These are phyloP conservation scores for Oryza meyeriana DNA, from an alignment of 176 grass and related monocot genomes.

Conservation along the genomic window DNA sequence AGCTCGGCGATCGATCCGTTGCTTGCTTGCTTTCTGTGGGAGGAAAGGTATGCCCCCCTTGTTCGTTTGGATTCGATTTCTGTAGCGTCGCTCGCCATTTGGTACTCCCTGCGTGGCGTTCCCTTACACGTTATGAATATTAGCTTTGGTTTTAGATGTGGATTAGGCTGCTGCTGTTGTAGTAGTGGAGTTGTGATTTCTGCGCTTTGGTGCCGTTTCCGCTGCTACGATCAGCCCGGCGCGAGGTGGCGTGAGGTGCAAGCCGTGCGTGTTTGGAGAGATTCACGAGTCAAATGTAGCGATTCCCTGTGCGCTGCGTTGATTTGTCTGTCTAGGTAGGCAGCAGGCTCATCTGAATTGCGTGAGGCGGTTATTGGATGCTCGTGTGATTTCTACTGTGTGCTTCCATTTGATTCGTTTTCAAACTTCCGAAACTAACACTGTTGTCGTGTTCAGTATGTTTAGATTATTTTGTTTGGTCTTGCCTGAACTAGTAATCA, in stretches of 20 bases:
- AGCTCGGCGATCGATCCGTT: background rate
- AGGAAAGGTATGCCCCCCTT: slow-evolving; percentile 16
- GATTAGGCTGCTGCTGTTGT: background rate
- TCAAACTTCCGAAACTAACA: background rate
- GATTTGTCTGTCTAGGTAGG: background rate
- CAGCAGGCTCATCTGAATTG: background rate
- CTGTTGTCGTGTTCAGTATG: background rate
- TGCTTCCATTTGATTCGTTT: background rate
- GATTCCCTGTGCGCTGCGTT: background rate
- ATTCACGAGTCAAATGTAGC: background rate
- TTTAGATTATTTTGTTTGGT: background rate
- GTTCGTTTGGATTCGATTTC: background rate
- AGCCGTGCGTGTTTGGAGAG: background rate
- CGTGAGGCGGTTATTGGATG: background rate
- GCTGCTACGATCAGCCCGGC: background rate
- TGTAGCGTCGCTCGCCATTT: background rate
- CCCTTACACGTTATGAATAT: background rate
- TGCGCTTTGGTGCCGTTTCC: background rate
- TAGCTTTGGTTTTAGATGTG: background rate
- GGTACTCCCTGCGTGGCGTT: background rate
- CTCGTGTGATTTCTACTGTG: background rate
- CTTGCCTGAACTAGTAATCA: background rate
- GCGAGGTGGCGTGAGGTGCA: background rate
- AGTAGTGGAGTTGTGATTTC: background rate
- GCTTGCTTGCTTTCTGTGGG: slow-evolving; percentile 1